Evolutionary conservation across 176 grass and related monocot genomes (phyloP).

Genomic region (Bromus sterilis): DNA sequence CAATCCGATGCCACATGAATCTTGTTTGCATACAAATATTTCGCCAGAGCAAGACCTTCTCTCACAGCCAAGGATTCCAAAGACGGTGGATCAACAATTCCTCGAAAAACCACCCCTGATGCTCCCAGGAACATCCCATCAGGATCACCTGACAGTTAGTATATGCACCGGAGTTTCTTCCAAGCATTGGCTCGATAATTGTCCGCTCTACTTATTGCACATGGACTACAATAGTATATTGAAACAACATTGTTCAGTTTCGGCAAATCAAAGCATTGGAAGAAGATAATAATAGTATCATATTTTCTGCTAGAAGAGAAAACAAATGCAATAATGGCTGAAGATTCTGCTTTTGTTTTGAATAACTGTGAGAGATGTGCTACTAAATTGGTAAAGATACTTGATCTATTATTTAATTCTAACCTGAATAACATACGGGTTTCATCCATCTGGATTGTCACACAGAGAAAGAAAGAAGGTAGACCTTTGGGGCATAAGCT

Average conservation of each 20-base stretch:
- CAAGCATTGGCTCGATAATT: slow-evolving; percentile 39
- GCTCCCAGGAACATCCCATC: no score
- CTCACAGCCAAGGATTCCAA: no score
- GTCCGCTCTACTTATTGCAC: slow-evolving; percentile 47
- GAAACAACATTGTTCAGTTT: not conserved
- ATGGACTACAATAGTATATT: slow-evolving; percentile 30
- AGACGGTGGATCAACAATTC: no score
- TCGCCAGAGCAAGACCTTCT: no score
- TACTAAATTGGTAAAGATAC: not conserved
- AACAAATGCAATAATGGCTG: not conserved
- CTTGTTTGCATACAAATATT: no score
- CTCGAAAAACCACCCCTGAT: no score
- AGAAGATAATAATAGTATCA: not conserved
- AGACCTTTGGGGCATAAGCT: not conserved
- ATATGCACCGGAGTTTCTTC: slow-evolving; percentile 46
- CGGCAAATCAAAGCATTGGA: not conserved
- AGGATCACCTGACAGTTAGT: slow-evolving; percentile 53
- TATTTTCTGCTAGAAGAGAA: not conserved
- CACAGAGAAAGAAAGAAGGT: slow-evolving; percentile 59
- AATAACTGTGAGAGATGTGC: not conserved
- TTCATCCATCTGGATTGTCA: slow-evolving; percentile 52
- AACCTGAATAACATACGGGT: slow-evolving; percentile 52
- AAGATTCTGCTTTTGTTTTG: not conserved
- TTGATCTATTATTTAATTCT: not conserved
- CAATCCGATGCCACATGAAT: no score